Conservation (phyloP, 2,329 filamentous ascomycete species). For the Sarocladium oryzae region DNA sequence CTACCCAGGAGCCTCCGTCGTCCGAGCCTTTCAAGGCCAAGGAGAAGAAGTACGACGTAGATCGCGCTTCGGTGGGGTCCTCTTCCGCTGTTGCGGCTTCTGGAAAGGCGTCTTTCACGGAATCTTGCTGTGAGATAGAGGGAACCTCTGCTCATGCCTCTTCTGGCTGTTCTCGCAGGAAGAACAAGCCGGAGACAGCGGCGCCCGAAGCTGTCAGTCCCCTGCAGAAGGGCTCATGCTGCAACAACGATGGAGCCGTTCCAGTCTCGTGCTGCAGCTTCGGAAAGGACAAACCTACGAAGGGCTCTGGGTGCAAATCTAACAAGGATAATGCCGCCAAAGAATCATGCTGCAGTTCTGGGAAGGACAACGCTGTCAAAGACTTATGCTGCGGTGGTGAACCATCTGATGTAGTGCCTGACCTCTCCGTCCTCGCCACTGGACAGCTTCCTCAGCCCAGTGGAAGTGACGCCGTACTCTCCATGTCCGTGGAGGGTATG, state of each 20-base stretch:
- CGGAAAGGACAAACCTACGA: too few species aligned
- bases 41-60: background rate
- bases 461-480: conserved; percentile 14
- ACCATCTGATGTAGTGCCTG: background rate
- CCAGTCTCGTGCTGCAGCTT: too few species aligned
- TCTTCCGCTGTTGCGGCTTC: background rate
- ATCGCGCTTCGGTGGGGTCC: background rate
- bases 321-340: too few species aligned
- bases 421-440: background rate
- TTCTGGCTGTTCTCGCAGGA: background rate
- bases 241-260: too few species aligned
- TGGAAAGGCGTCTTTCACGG: background rate
- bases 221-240: background rate
- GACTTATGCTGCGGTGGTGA: background rate
- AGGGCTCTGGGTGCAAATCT: too few species aligned
- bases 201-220: background rate
- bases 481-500: conserved; percentile 18
- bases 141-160: background rate
- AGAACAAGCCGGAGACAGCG: background rate
- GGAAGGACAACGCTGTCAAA: background rate
- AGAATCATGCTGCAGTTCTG: too few species aligned
- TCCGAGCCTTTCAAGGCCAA: background rate
- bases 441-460: background rate
- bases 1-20: background rate
- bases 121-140: background rate